Evolutionary conservation across 495 filamentous ascomycete species (phyloP).

Genomic region (Aspergillus campestris): DNA sequence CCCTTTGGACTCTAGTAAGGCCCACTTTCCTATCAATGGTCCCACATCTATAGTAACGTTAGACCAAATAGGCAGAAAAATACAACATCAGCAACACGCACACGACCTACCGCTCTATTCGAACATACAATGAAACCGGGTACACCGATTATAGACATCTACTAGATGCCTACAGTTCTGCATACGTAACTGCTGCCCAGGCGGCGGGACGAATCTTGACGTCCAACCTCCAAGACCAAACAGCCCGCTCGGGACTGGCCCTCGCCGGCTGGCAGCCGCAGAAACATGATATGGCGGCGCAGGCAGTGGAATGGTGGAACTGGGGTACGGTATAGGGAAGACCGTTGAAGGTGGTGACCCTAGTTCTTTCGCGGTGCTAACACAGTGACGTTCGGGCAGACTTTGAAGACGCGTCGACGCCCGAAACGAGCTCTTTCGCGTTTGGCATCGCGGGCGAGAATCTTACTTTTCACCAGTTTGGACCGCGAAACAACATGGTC

Average conservation of each 20-base stretch:
- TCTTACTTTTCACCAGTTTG: slow-evolving; percentile 41
- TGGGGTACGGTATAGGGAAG: slow-evolving; percentile 27
- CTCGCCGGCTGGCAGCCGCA: slow-evolving; percentile 57
- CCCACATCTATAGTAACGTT: neutral
- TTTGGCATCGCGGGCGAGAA: slow-evolving; percentile 38
- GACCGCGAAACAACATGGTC: slow-evolving; percentile 58
- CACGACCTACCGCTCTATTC: slow-evolving; percentile 53
- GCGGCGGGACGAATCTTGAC: slow-evolving; percentile 50
- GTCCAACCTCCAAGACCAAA: slow-evolving; percentile 56
- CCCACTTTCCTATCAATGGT: neutral
- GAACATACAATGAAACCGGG: slow-evolving; percentile 52
- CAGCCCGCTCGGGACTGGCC: slow-evolving; percentile 49
- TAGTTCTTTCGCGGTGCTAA: neutral
- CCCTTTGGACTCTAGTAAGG: slow-evolving; percentile 55
- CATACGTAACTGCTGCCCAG: slow-evolving; percentile 40
- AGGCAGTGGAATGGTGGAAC: slow-evolving; percentile 59
- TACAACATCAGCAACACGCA: slow-evolving; percentile 53
- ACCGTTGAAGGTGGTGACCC: too few species aligned
- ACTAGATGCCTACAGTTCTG: slow-evolving; percentile 44
- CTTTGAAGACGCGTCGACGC: slow-evolving; percentile 46
- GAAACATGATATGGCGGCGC: slow-evolving; percentile 45
- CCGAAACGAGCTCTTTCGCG: slow-evolving; percentile 39
- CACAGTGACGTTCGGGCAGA: slow-evolving; percentile 30
- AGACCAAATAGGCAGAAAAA: slow-evolving; percentile 43
- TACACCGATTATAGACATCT: slow-evolving; percentile 41